phyloP scores from a whole-genome alignment of 2,329 filamentous ascomycete genomes.

The Eutypa lata region DNA sequence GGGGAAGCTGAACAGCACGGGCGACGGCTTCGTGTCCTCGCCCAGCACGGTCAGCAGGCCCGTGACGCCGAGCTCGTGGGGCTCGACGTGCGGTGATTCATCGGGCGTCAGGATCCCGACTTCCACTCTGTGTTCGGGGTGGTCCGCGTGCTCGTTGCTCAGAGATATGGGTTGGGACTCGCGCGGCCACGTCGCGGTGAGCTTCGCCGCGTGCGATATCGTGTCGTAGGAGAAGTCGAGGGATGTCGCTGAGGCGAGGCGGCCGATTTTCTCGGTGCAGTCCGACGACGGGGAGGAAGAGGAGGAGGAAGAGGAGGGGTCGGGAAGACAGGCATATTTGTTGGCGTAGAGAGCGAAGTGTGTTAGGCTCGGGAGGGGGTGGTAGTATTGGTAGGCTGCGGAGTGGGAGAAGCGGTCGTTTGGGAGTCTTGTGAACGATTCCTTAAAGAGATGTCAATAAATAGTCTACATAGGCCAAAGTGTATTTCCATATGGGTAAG shows the following conservation, averaged over 20 bases:
- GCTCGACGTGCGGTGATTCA: constrained; percentile 53
- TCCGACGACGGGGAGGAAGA: constrained; percentile 16
- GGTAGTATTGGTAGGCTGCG: constrained; percentile 68
- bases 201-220: constrained; percentile 60
- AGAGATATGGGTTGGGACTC: constrained; percentile 37
- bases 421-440: constrained; percentile 61
- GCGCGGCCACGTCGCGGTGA: constrained; percentile 64
- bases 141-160: constrained; percentile 22
- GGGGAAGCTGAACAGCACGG: constrained; percentile 80
- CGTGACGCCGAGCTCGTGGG: constrained; percentile 73
- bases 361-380: constrained; percentile 56
- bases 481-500: constrained; percentile 27
- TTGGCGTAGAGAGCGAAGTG: constrained; percentile 51
- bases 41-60: constrained; percentile 78
- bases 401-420: constrained; percentile 56
- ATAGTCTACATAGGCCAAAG: no score
- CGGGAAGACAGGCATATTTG: constrained; percentile 38
- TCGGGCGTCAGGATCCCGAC: constrained; percentile 75
- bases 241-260: constrained; percentile 44
- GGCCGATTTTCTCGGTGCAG: constrained; percentile 20
- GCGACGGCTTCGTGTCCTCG: constrained; percentile 61
- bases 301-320: no score
- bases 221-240: constrained; percentile 69
- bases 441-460: constrained; percentile 57
- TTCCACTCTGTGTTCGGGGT: constrained; percentile 61